Conservation (phyloP, 2,329 filamentous ascomycete genomes). For the Periconia sp. region DNA sequence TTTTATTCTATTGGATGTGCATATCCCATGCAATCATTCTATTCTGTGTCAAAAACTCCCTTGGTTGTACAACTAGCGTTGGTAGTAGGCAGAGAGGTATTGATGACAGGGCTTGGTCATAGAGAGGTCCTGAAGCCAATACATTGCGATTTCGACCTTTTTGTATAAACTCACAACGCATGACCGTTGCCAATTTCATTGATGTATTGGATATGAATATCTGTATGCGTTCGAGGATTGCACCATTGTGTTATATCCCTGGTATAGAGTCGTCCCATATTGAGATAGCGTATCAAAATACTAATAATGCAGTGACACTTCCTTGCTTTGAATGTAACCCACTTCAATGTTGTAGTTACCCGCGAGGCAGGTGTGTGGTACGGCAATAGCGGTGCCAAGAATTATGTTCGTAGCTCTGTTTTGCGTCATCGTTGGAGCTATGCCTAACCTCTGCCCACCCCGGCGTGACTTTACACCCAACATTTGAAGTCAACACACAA, state of each 20-base stretch:
- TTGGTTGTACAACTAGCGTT: slow-evolving; percentile 17
- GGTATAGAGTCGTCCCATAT: too few species aligned
- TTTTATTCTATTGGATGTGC: background rate
- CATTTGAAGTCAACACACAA: slow-evolving; percentile 6
- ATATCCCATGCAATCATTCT: background rate
- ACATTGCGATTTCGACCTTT: too few species aligned
- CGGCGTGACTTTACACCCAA: slow-evolving; percentile 13
- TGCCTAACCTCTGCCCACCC: slow-evolving; percentile 12
- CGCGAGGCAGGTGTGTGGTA: too few species aligned
- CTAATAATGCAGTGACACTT: too few species aligned
- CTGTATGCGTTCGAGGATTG: too few species aligned
- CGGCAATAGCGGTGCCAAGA: slow-evolving; percentile 1
- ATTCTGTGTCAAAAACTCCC: background rate
- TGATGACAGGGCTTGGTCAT: too few species aligned
- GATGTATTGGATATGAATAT: too few species aligned
- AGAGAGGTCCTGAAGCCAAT: background rate
- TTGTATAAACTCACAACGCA: too few species aligned
- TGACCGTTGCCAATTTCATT: too few species aligned
- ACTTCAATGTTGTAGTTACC: background rate
- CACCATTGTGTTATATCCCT: too few species aligned
- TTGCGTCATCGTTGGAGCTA: slow-evolving; percentile 32
- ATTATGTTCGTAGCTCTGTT: slow-evolving; percentile 8
- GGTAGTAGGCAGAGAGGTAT: background rate
- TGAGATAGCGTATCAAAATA: too few species aligned
- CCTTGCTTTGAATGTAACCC: background rate